Evolutionary conservation across 2,329 filamentous ascomycete species (phyloP), one percentile per base, ranked within the genome.

Genomic region (Paracorniculantispora psalliotae): DNA sequence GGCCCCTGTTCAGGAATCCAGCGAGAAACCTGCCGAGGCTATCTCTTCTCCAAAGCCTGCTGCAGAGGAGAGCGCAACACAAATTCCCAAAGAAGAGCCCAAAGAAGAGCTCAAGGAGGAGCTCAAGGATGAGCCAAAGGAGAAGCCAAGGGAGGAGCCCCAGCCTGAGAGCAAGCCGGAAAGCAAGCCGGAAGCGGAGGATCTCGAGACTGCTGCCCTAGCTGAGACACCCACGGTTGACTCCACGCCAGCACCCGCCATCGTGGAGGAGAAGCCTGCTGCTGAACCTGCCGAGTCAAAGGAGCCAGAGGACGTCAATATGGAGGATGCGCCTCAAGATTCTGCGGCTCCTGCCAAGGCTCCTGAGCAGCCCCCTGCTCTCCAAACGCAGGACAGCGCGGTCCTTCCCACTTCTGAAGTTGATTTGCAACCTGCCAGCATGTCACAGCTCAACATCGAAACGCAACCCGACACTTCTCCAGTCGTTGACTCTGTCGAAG

Each of bases 391-490:
- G 37, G 37, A 51, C 8, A 50, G 21, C 26, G 67, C 67, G 9
- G 62, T 59, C n/a, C 61, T 61, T 1, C 66, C 70, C 5, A 63
- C 63, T 21, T 72, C 67, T 5, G 75, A 78, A 26, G 66, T 69
- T 26, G 73, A 73, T 41, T 62, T 72, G 4, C 70, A 73, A 5
- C 69, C 72, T 17, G 67, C 70, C 17, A 72, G 71, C 62, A 66
- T 77, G 54, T 76, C 73, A 2, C 71, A 76, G 57, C 68, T 75
- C 37, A 72, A 71, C 15, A 71, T 74, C 39, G 76, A 76, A 43
- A 69, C 72, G 5, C 71, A 73, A 17, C 65, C 66, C 12, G 64
- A 64, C 13, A 63, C 65, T 12, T 66, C 71, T 2, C 65, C 66
- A 5, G 60, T 66, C 23, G 64, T 68, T 23, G 63, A 68, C 2